Conservation (phyloP, 2,329 filamentous ascomycete genomes). For the Ambrosiella xylebori region DNA sequence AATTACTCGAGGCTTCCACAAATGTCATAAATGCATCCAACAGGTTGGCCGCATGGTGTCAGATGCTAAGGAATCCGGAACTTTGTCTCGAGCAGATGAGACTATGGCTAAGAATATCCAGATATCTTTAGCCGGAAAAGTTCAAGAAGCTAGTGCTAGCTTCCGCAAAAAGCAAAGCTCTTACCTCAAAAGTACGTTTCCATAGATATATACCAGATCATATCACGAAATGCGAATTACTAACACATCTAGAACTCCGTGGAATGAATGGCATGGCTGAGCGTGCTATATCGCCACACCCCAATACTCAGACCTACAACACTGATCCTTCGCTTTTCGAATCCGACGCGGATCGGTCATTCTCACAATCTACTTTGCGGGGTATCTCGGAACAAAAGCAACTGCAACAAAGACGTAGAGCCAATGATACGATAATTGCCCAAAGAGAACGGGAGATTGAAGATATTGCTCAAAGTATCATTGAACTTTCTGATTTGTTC, state of each 20-base stretch:
- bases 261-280: conserved; percentile 46
- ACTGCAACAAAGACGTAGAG: conserved; percentile 24
- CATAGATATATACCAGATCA: conserved; percentile 23
- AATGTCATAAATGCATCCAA: conserved; percentile 78
- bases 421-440: conserved; percentile 68
- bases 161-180: conserved; percentile 97
- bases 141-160: conserved; percentile 78
- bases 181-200: conserved; percentile 68
- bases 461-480: conserved; percentile 94
- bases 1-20: conserved; percentile 77
- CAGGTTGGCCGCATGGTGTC: conserved; percentile 73
- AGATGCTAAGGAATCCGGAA: conserved; percentile 56
- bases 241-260: conserved; percentile 42
- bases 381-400: conserved; percentile 53
- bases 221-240: not conserved
- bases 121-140: conserved; percentile 69
- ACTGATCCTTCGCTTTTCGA: conserved; percentile 79
- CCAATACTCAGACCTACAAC: conserved; percentile 29
- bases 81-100: conserved; percentile 68
- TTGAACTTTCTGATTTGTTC: conserved; percentile 91
- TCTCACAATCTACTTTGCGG: conserved; percentile 76
- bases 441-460: conserved; percentile 95
- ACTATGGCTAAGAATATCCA: conserved; percentile 94
- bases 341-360: conserved; percentile 81
- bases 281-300: conserved; percentile 6